phyloP scores from a whole-genome alignment of 129 eudicot genomes.

The Ambrosia artemisiifolia region DNA sequence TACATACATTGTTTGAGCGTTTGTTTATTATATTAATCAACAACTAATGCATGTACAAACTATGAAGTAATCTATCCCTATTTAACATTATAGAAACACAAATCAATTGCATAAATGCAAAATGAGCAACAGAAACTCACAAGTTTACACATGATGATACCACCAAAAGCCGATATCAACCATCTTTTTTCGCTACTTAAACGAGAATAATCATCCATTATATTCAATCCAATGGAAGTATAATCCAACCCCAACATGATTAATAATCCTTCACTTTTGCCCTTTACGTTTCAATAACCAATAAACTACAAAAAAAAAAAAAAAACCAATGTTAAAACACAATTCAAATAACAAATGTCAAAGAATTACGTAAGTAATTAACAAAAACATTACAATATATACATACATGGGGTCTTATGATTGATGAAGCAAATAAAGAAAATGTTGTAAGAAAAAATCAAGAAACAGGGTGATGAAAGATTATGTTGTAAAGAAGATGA shows the following conservation, averaged over 20 bases:
- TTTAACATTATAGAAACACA: background rate
- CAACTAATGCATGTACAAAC: background rate
- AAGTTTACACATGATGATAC: slow-evolving; percentile 66
- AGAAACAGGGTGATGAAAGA: background rate
- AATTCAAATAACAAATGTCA: background rate
- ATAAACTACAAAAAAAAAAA: background rate
- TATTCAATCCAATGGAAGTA: slow-evolving; percentile 12
- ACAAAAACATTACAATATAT: background rate
- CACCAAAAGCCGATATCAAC: slow-evolving; percentile 54
- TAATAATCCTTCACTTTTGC: background rate
- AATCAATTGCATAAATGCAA: background rate
- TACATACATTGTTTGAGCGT: too few relatives aligned
- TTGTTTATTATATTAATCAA: background rate
- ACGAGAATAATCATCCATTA: slow-evolving; percentile 31
- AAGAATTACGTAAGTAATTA: background rate
- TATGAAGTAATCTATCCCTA: background rate
- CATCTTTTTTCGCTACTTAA: slow-evolving; percentile 37
- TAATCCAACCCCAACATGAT: slow-evolving; percentile 37
- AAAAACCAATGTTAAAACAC: background rate
- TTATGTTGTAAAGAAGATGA: background rate
- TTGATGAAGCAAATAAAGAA: slow-evolving; percentile 7
- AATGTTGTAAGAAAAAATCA: too few relatives aligned
- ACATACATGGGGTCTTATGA: slow-evolving; percentile 14
- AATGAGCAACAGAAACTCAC: slow-evolving; percentile 39
- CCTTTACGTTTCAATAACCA: background rate